Percentiles rank a stretch among this genome's conserved stretches.
These are phyloP conservation scores for Phytophthora pini DNA, from an alignment of 352 stramenopile genomes.

Conservation along the genomic window DNA sequence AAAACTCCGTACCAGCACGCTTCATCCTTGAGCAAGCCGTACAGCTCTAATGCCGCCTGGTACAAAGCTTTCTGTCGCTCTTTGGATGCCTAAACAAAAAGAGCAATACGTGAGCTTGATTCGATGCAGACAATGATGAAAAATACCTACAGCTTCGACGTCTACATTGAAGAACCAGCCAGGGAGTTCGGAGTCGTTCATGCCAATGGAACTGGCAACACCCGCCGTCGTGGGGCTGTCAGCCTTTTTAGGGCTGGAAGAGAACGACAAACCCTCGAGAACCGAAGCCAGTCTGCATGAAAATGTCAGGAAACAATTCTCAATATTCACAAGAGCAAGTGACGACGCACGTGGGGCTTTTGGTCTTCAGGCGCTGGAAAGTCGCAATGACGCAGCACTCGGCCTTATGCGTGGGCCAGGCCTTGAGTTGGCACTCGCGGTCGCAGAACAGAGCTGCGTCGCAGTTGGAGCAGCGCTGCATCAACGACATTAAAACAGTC, in stretches of 20 bases:
- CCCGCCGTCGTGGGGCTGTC: slow-evolving; percentile 47
- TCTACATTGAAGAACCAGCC: slow-evolving; percentile 76
- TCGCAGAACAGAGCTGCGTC: slow-evolving; percentile 69
- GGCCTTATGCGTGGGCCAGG: slow-evolving; percentile 64
- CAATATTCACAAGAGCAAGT: not conserved
- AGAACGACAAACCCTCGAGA: slow-evolving; percentile 52
- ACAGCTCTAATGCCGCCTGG: slow-evolving; percentile 59
- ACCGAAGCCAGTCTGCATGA: slow-evolving; percentile 43
- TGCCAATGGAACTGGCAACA: slow-evolving; percentile 61
- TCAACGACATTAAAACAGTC: not conserved
- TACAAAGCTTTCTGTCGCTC: slow-evolving; percentile 57
- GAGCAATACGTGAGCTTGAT: not conserved
- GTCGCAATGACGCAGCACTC: slow-evolving; percentile 69
- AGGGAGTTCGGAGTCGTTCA: slow-evolving; percentile 47
- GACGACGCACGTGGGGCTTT: slow-evolving; percentile 21
- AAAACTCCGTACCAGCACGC: slow-evolving; percentile 58
- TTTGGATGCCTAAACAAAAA: slow-evolving; percentile 41
- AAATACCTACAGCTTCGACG: slow-evolving; percentile 50
- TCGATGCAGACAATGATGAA: not conserved
- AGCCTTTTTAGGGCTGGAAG: slow-evolving; percentile 41
- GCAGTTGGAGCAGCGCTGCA: slow-evolving; percentile 66
- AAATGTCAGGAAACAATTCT: not conserved
- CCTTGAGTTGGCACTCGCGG: slow-evolving; percentile 64
- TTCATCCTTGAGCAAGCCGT: slow-evolving; percentile 71
- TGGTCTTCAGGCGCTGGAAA: slow-evolving; percentile 42